Evolutionary conservation across 257 asterid genomes (phyloP).

Genomic region (Ophiorrhiza pumila): DNA sequence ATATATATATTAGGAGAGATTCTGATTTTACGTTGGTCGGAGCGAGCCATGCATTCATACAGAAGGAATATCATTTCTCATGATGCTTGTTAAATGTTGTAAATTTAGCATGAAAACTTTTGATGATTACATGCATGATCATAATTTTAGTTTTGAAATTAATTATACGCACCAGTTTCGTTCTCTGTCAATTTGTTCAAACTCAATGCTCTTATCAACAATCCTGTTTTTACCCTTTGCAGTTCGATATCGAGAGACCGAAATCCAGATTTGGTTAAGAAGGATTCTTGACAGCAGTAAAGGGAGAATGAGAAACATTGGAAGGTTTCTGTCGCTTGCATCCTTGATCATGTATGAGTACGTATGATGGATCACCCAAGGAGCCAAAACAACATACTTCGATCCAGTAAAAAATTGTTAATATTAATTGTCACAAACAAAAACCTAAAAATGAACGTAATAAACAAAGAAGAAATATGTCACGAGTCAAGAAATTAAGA

Average conservation of each 20-base stretch:
- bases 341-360: conserved; percentile 37
- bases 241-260: conserved; percentile 58
- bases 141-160: too few species aligned
- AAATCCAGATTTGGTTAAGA: conserved; percentile 76
- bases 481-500: background rate
- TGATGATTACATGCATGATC: too few species aligned
- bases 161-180: conserved; percentile 49
- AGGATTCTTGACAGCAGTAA: conserved; percentile 47
- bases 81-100: too few species aligned
- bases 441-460: too few species aligned
- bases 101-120: too few species aligned
- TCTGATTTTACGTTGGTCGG: too few species aligned
- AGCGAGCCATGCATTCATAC: too few species aligned
- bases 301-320: conserved; percentile 46
- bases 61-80: too few species aligned
- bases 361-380: conserved; percentile 47
- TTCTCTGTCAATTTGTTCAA: conserved; percentile 86
- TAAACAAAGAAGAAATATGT: too few species aligned
- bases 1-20: too few species aligned
- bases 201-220: conserved; percentile 73
- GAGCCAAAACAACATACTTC: conserved; percentile 69
- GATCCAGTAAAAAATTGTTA: background rate
- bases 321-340: conserved; percentile 34
- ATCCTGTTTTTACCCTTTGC: conserved; percentile 71
- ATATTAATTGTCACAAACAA: too few species aligned